phyloP scores from a whole-genome alignment of 78 protist species.

The Planoprotostelium fungivorum region DNA sequence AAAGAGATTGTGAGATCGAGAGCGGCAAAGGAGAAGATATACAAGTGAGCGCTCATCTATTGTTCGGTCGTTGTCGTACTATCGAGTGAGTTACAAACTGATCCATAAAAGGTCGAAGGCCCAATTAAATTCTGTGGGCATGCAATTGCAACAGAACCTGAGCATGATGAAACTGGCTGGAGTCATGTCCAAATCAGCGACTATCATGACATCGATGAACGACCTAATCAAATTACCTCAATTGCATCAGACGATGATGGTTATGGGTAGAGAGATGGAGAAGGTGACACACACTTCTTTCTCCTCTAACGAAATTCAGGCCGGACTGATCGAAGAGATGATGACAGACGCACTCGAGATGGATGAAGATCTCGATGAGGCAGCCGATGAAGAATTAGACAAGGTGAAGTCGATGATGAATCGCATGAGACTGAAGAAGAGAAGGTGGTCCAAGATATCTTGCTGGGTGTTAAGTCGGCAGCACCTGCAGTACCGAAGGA shows the following conservation, averaged over 20 bases:
- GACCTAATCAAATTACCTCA: conserved; percentile 52
- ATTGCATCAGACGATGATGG: conserved; percentile 11
- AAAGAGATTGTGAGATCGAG: conserved; percentile 40
- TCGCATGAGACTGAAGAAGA: not conserved
- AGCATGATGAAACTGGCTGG: conserved; percentile 60
- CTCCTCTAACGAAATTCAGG: not conserved
- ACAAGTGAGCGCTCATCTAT: not conserved
- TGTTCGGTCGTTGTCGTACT: too few relatives aligned
- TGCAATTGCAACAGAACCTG: conserved; percentile 50
- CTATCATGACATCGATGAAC: conserved; percentile 60
- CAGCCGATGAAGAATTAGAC: not conserved
- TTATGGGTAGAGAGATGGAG: not conserved
- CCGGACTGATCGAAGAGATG: not conserved
- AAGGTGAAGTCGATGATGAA: not conserved
- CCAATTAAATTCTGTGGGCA: conserved; percentile 47
- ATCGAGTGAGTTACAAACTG: not conserved
- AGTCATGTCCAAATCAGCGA: conserved; percentile 36
- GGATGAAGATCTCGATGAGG: not conserved
- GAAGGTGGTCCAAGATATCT: not conserved
- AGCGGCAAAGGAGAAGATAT: conserved; percentile 43
- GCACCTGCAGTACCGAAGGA: not conserved
- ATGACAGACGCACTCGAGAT: not conserved
- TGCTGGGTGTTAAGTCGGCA: not conserved
- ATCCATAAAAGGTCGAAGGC: conserved; percentile 42
- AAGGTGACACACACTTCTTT: not conserved